Conservation (phyloP, 257 asterid species). For the Solanum chiquidenum region DNA sequence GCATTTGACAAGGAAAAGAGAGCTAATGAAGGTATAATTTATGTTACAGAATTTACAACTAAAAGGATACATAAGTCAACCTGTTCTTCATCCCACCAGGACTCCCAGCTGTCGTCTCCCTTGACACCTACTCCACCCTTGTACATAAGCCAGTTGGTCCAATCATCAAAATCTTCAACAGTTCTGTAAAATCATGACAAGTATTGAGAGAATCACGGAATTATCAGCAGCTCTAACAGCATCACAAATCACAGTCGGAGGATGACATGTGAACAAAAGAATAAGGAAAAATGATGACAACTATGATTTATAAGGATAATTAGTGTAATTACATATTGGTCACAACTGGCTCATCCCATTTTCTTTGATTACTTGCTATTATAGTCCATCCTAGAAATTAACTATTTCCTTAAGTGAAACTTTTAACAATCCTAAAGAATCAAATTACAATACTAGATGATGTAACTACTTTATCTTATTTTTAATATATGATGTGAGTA, state of each 20-base stretch:
- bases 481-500: neutral
- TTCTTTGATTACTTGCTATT: neutral
- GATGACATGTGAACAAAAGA: neutral
- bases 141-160: slow-evolving; percentile 95
- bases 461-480: neutral
- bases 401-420: neutral
- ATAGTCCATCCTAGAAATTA: neutral
- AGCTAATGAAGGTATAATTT: neutral
- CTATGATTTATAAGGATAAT: neutral
- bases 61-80: slow-evolving; percentile 11
- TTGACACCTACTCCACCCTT: slow-evolving; percentile 97
- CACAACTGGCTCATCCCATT: neutral
- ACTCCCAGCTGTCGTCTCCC: slow-evolving; percentile 97
- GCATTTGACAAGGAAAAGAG: neutral
- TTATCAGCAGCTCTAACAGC: neutral
- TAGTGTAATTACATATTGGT: neutral
- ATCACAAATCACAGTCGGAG: neutral
- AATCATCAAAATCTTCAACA: slow-evolving; percentile 97
- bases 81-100: slow-evolving; percentile 99
- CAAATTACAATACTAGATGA: neutral
- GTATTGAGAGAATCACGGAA: neutral
- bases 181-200: slow-evolving; percentile 41
- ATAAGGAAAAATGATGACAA: neutral
- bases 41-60: neutral
- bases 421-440: neutral